Evolutionary conservation across 2,329 filamentous ascomycete species (phyloP).

Genomic region (Lecanoromycetidae sp.): DNA sequence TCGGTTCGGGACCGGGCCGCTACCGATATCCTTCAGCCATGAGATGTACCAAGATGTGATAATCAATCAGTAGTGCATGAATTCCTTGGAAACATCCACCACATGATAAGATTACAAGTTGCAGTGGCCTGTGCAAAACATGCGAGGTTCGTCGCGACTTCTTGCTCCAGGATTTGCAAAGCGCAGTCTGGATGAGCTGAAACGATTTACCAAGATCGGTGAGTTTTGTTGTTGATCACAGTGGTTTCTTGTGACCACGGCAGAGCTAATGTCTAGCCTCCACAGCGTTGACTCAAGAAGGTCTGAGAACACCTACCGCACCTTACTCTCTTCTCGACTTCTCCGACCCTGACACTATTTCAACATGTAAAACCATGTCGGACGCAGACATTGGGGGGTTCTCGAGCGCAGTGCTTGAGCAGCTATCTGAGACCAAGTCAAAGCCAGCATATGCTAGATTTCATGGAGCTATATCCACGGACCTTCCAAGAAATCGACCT

Average conservation of each 20-base stretch:
- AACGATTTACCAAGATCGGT: conserved; percentile 45
- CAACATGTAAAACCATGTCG: conserved; percentile 61
- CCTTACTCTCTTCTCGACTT: conserved; percentile 29
- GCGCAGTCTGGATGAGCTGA: conserved; percentile 48
- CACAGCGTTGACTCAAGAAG: conserved; percentile 33
- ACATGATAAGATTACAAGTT: too few relatives aligned
- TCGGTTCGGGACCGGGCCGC: too few relatives aligned
- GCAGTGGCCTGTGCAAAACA: too few relatives aligned
- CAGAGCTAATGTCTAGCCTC: not conserved
- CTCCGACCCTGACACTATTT: conserved; percentile 29
- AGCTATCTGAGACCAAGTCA: conserved; percentile 29
- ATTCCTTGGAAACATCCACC: too few relatives aligned
- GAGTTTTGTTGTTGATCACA: conserved; percentile 17
- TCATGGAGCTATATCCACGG: conserved; percentile 75
- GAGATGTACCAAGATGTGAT: too few relatives aligned
- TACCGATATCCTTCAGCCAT: not conserved
- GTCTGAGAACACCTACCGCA: conserved; percentile 27
- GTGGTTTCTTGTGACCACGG: not conserved
- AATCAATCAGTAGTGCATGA: too few relatives aligned
- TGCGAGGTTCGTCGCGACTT: conserved; percentile 13
- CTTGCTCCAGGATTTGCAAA: conserved; percentile 39
- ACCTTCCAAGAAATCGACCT: conserved; percentile 63
- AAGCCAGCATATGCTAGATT: conserved; percentile 61
- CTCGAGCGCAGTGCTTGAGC: conserved; percentile 62
- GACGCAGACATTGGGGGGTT: conserved; percentile 79